Evolutionary conservation across 352 stramenopile species (phyloP).

Genomic region (Plasmopara viticola): DNA sequence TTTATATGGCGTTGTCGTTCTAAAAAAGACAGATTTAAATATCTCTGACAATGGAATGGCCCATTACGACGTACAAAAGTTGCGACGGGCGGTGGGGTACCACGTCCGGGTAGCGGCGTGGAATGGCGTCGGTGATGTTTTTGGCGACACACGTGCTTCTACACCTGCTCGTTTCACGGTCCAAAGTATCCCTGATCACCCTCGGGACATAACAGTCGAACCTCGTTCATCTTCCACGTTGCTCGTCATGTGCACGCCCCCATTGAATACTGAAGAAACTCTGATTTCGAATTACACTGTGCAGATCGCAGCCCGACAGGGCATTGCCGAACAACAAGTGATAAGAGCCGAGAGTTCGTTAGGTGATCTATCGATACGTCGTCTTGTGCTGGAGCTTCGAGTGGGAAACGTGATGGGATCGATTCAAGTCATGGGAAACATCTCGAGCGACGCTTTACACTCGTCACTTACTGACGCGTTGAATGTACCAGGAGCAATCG

Average conservation of each 20-base stretch:
- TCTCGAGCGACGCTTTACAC: constrained; percentile 28
- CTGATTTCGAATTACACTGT: constrained; percentile 41
- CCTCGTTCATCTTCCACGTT: constrained; percentile 29
- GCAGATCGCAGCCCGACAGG: constrained; percentile 53
- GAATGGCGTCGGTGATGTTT: constrained; percentile 87
- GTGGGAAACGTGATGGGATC: constrained; percentile 16
- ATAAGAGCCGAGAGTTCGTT: constrained; percentile 37
- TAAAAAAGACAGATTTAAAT: constrained; percentile 34
- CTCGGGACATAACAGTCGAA: constrained; percentile 43
- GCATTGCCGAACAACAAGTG: constrained; percentile 54
- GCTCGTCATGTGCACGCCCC: constrained; percentile 45
- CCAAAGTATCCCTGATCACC: constrained; percentile 30
- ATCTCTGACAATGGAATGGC: constrained; percentile 18
- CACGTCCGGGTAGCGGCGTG: constrained; percentile 89
- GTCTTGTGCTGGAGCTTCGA: constrained; percentile 12
- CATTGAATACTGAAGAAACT: constrained; percentile 46
- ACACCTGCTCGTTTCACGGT: constrained; percentile 60
- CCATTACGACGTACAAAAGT: constrained; percentile 24
- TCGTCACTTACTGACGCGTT: constrained; percentile 12
- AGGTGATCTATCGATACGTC: constrained; percentile 20
- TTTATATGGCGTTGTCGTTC: constrained; percentile 49
- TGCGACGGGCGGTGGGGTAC: constrained; percentile 49
- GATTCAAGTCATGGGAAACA: constrained; percentile 34
- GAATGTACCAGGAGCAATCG: constrained; percentile 12
- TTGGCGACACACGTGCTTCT: constrained; percentile 71